phyloP scores from a whole-genome alignment of 805 yeast species.

The Yarrowia osloensis region DNA sequence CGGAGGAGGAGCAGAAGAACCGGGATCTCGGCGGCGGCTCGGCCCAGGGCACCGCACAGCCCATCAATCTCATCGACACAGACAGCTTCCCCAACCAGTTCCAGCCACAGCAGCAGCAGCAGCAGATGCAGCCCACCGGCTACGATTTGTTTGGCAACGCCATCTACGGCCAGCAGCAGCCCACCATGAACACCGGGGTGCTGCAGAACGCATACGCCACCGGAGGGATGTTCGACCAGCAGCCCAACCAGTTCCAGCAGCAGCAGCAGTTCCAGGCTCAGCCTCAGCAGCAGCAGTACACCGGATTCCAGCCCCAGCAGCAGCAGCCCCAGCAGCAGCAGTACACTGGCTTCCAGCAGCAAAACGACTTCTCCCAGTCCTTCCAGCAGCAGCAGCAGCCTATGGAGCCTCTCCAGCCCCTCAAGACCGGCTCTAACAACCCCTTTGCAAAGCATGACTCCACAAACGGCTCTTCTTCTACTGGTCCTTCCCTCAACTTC shows the following conservation, averaged over 20 bases:
- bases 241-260: conserved; percentile 26
- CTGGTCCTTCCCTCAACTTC: conserved; percentile 30
- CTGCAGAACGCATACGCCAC: conserved; percentile 50
- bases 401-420: conserved; percentile 62
- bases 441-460: conserved; percentile 59
- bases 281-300: conserved; percentile 50
- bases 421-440: conserved; percentile 72
- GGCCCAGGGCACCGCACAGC: conserved; percentile 31
- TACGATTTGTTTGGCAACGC: conserved; percentile 70
- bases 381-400: conserved; percentile 66
- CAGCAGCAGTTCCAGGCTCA: conserved; percentile 55
- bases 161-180: conserved; percentile 43
- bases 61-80: conserved; percentile 39
- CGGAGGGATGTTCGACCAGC: conserved; percentile 35
- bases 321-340: conserved; percentile 52
- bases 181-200: conserved; percentile 57
- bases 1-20: conserved; percentile 74
- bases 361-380: conserved; percentile 50
- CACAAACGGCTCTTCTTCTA: not conserved
- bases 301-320: conserved; percentile 36
- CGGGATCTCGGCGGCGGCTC: conserved; percentile 43
- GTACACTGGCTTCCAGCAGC: conserved; percentile 51
- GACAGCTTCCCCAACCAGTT: conserved; percentile 45
- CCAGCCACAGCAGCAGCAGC: conserved; percentile 43
- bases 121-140: conserved; percentile 37